These are phyloP conservation scores for Thielaviopsis euricoi DNA, from an alignment of 2,329 filamentous ascomycete species.

Conservation along the genomic window DNA sequence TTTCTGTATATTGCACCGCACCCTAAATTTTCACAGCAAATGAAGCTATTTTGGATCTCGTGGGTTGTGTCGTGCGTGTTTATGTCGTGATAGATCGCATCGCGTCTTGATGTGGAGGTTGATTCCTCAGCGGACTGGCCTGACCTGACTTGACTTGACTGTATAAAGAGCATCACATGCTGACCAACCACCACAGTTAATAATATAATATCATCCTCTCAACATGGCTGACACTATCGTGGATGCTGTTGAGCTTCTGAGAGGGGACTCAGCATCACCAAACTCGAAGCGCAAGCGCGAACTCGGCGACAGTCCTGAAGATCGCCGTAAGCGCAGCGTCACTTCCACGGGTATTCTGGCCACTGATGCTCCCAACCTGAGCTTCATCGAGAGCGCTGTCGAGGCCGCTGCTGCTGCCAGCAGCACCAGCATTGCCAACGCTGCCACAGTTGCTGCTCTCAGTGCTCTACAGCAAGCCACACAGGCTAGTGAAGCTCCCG, in stretches of 20 bases:
- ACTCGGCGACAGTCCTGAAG: conserved; percentile 30
- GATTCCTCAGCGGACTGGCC: too few species aligned
- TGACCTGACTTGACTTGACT: too few species aligned
- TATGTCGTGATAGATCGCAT: neutral
- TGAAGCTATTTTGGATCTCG: neutral
- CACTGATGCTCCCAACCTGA: conserved; percentile 11
- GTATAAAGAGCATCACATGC: neutral
- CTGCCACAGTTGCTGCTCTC: conserved; percentile 19
- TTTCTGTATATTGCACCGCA: neutral
- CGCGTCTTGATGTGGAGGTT: neutral
- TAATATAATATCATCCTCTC: neutral
- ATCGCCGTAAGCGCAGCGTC: conserved; percentile 33
- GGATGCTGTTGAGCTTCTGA: conserved; percentile 6
- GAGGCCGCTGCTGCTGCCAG: conserved; percentile 25
- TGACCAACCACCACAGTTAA: neutral
- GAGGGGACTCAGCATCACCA: conserved; percentile 21
- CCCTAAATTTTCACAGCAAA: neutral
- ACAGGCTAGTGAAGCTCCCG: conserved; percentile 15
- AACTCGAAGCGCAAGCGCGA: conserved; percentile 40
- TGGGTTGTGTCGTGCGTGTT: too few species aligned
- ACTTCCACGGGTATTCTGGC: conserved; percentile 22
- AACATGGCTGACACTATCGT: conserved; percentile 8
- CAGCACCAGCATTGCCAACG: conserved; percentile 19
- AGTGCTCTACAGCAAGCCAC: conserved; percentile 39
- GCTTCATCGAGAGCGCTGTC: conserved; percentile 37